Percentiles rank a stretch among this genome's conserved stretches.
Evolutionary conservation across 139 green algal genomes (phyloP).

Genomic region (Closterium sp.): DNA sequence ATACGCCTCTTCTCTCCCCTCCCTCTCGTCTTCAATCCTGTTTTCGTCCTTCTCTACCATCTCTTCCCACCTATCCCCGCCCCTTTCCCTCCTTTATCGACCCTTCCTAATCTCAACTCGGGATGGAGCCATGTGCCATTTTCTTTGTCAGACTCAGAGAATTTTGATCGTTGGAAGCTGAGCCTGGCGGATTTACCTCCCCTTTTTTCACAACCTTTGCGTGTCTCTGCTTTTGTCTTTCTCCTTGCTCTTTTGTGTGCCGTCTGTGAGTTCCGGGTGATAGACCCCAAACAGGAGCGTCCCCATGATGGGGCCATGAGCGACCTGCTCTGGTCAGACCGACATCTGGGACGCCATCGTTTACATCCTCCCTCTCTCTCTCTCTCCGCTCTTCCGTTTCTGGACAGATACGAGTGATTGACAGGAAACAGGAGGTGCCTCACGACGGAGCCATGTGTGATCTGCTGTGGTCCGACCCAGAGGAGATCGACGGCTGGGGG

Average conservation of each 20-base stretch:
- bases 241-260: background rate
- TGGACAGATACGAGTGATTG: conserved; percentile 81
- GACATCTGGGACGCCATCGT: no score
- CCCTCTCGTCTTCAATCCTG: no score
- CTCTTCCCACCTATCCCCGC: no score
- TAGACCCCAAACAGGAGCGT: conserved; percentile 98
- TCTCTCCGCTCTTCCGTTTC: background rate
- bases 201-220: background rate
- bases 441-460: conserved; percentile 99
- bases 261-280: conserved; percentile 72
- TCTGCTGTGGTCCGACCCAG: conserved; percentile 88
- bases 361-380: background rate
- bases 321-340: conserved; percentile 87
- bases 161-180: conserved; percentile 69
- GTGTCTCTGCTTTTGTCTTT: background rate
- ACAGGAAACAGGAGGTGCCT: conserved; percentile 97
- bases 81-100: no score
- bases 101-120: no score
- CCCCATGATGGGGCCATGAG: conserved; percentile 98
- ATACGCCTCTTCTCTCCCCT: no score
- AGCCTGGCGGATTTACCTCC: no score
- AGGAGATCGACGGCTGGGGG: conserved; percentile 97
- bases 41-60: no score
- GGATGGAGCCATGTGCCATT: conserved; percentile 99
- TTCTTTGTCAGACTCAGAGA: conserved; percentile 93